A percentile compares a stretch with the other conserved stretches of the same genome.
Conservation (phyloP, 2,329 filamentous ascomycete genomes). For the Trichophyton simii region DNA sequence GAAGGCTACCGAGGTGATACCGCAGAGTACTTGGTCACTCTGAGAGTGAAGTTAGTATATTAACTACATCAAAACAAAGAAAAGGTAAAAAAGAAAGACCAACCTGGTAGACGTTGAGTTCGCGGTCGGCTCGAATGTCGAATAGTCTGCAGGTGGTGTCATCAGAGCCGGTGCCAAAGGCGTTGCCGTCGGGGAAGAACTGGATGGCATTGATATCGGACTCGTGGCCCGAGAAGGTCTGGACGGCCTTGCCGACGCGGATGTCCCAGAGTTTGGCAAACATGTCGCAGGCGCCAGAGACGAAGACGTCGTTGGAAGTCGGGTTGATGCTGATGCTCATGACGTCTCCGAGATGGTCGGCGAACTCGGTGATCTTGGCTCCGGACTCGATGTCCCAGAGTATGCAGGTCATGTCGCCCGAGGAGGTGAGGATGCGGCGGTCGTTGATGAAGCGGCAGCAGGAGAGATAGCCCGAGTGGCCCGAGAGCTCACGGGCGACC, state of each 20-base stretch:
- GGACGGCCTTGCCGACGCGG: slow-evolving; percentile 90
- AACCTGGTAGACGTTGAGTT: slow-evolving; percentile 57
- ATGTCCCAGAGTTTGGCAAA: slow-evolving; percentile 99
- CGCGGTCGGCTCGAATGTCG: slow-evolving; percentile 88
- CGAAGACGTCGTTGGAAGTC: slow-evolving; percentile 97
- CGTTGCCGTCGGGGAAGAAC: slow-evolving; percentile 98
- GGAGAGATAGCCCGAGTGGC: slow-evolving; percentile 91
- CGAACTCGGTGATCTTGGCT: slow-evolving; percentile 93
- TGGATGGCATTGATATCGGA: slow-evolving; percentile 99
- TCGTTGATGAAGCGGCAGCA: slow-evolving; percentile 99
- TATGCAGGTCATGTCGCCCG: slow-evolving; percentile 99
- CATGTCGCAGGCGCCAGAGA: slow-evolving; percentile 96
- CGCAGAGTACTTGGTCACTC: slow-evolving; percentile 95
- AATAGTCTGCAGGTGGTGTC: slow-evolving; percentile 96
- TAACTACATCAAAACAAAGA: no score
- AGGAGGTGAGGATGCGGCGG: slow-evolving; percentile 92
- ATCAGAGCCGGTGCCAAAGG: slow-evolving; percentile 94
- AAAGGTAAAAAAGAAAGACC: slow-evolving; percentile 16
- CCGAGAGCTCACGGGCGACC: slow-evolving; percentile 87
- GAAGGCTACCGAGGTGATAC: slow-evolving; percentile 95
- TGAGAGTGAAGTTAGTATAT: slow-evolving; percentile 28
- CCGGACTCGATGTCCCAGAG: slow-evolving; percentile 99
- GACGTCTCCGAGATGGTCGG: slow-evolving; percentile 93
- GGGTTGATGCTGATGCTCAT: slow-evolving; percentile 99
- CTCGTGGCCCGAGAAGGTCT: slow-evolving; percentile 96